Base-by-base conservation (phyloP, 2,329 filamentous ascomycete genomes). In the Pezizomycotina sp. region DNA sequence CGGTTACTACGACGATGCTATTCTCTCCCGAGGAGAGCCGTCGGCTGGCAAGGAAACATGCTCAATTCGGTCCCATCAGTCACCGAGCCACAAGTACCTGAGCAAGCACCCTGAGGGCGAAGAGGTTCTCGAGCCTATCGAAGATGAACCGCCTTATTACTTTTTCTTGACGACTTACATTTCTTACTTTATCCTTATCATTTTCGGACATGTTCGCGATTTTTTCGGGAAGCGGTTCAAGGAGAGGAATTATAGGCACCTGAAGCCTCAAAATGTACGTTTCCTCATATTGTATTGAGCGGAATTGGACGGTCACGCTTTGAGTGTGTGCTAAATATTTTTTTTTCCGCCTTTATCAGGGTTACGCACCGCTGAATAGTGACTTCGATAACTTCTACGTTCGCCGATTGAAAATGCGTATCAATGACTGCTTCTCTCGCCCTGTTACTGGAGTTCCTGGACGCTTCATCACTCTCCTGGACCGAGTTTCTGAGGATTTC, bases 381-480 rank as follows among this genome's bases (percentile, higher is more conserved):
- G 89, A 98, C 59, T 98, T 98, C 55, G 89, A 98, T 64, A 95
- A 86, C 59, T 98, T 98, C 59, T 98, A 98, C 60, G 81, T 86
- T 38, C 73, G 89, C 38, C 70, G 89, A 43, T 60, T 98, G 55
- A 95, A 98, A 66, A 70, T 83, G 63, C 74, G 89, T 47, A 82
- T 98, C 55, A 91, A 95, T 51, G 89, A 98, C 59, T 92, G 83
- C 63, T 98, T 98, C 57, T 78, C 86, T 49, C 73, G 89, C 31
- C 82, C 86, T 8, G 83, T 79, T 18, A 91, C 83, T 3, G 89
- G 89, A 34, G 89, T 98, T 16, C 89, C 89, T 6, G 89, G 89
- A 38, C 75, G 89, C 46, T 93, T 72, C 62, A 91, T 98, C 52
- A 95, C 81, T 15, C 66, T 98, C 24, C 69, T 95, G 49, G 86